A percentile compares a stretch with the other conserved stretches of the same genome.
Evolutionary conservation across 2,329 filamentous ascomycete species (phyloP).

Genomic region (Cladophialophora carrionii): DNA sequence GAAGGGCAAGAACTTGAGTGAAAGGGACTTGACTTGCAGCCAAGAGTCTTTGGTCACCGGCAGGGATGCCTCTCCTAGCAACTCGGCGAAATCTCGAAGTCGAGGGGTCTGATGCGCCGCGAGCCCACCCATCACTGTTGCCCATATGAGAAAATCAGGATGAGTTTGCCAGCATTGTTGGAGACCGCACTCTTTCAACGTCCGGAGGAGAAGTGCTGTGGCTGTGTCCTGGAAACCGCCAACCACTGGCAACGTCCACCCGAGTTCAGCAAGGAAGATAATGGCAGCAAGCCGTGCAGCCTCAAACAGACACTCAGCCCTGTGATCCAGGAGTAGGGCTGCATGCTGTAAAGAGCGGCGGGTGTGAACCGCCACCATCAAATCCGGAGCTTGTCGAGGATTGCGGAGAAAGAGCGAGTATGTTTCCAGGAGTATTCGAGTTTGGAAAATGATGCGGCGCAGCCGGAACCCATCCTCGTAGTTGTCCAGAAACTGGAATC

Average conservation of each 20-base stretch:
- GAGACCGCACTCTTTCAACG: slow-evolving; percentile 1
- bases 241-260: slow-evolving; percentile 14
- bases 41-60: slow-evolving; percentile 7
- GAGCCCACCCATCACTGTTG: slow-evolving; percentile 12
- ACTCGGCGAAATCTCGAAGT: neutral
- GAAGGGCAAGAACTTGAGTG: slow-evolving; percentile 11
- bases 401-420: slow-evolving; percentile 12
- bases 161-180: slow-evolving; percentile 6
- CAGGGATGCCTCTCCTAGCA: slow-evolving; percentile 1
- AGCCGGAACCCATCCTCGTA: neutral
- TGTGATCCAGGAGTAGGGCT: neutral
- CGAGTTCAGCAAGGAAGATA: slow-evolving; percentile 11
- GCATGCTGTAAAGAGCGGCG: slow-evolving; percentile 15
- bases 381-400: slow-evolving; percentile 4
- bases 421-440: slow-evolving; percentile 11
- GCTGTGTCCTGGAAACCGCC: slow-evolving; percentile 11
- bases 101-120: slow-evolving; percentile 2
- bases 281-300: slow-evolving; percentile 11
- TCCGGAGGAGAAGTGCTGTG: slow-evolving; percentile 6
- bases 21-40: slow-evolving; percentile 7
- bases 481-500: slow-evolving; percentile 10
- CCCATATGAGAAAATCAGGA: slow-evolving; percentile 15
- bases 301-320: slow-evolving; percentile 7
- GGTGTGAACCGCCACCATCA: slow-evolving; percentile 10
- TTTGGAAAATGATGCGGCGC: slow-evolving; percentile 2